These are phyloP conservation scores for Eucalyptus regnans DNA, from an alignment of 345 rosid genomes.

Conservation along the genomic window DNA sequence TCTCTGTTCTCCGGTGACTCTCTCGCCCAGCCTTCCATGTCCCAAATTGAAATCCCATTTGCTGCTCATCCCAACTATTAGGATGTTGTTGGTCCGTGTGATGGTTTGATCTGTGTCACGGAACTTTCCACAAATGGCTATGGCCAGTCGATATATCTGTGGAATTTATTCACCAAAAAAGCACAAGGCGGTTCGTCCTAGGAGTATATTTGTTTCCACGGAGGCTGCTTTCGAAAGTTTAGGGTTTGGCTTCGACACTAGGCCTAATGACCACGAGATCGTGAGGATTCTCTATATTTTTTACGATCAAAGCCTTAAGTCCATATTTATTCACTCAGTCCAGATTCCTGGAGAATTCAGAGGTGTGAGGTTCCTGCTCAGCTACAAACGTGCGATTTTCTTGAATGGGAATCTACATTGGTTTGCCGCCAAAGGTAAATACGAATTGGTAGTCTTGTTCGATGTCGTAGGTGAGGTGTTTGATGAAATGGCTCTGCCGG, in stretches of 20 bases:
- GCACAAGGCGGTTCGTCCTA: no score
- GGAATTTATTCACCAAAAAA: neutral
- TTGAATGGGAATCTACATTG: neutral
- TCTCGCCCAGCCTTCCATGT: neutral
- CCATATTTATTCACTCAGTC: no score
- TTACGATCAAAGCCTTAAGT: no score
- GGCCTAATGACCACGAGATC: neutral
- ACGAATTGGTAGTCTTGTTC: neutral
- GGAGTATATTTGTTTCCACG: neutral
- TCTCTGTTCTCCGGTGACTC: neutral
- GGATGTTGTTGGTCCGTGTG: neutral
- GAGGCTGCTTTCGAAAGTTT: neutral
- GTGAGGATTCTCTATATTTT: neutral
- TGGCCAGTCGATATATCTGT: neutral
- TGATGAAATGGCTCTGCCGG: neutral
- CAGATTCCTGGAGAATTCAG: neutral
- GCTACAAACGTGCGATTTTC: no score
- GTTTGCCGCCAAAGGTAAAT: neutral
- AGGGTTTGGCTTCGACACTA: no score
- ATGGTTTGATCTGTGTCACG: neutral
- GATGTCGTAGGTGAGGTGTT: neutral
- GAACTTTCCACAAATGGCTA: neutral
- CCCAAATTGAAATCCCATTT: neutral
- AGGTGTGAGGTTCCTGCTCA: neutral
- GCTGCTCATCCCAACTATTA: neutral